Conservation (phyloP, 2,329 filamentous ascomycete species). For the Monilinia aucupariae region DNA sequence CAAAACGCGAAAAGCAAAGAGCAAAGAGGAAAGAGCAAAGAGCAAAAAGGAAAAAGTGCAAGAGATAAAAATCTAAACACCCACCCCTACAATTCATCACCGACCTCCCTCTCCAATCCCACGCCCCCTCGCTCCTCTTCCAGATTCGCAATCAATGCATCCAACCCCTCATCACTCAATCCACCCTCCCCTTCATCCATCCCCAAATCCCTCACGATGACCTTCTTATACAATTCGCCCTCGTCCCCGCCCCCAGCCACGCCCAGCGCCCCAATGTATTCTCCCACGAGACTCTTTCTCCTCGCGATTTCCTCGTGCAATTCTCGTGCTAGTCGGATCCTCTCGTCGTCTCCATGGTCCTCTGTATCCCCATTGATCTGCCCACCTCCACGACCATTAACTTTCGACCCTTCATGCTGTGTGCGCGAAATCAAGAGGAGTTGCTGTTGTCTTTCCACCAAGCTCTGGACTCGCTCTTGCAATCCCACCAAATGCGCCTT, state of each 20-base stretch:
- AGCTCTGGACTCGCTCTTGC: constrained; percentile 26
- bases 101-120: constrained; percentile 6
- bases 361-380: not conserved
- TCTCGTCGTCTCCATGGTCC: constrained; percentile 47
- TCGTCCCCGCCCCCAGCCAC: constrained; percentile 67
- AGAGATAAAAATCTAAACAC: no score
- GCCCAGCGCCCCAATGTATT: constrained; percentile 64
- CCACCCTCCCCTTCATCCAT: constrained; percentile 38
- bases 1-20: no score
- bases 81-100: not conserved
- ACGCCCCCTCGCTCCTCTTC: constrained; percentile 22
- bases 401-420: constrained; percentile 44
- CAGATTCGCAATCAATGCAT: constrained; percentile 29
- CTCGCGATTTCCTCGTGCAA: constrained; percentile 50
- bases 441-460: constrained; percentile 45
- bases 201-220: constrained; percentile 37
- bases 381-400: constrained; percentile 42
- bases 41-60: no score
- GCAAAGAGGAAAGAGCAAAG: no score
- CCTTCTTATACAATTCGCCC: constrained; percentile 62
- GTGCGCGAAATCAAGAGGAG: constrained; percentile 36
- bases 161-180: constrained; percentile 35
- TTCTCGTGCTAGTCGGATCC: constrained; percentile 52
- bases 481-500: constrained; percentile 26
- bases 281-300: constrained; percentile 51